Conservation (phyloP, 2,329 filamentous ascomycete genomes). For the Epichloe aotearoae region DNA sequence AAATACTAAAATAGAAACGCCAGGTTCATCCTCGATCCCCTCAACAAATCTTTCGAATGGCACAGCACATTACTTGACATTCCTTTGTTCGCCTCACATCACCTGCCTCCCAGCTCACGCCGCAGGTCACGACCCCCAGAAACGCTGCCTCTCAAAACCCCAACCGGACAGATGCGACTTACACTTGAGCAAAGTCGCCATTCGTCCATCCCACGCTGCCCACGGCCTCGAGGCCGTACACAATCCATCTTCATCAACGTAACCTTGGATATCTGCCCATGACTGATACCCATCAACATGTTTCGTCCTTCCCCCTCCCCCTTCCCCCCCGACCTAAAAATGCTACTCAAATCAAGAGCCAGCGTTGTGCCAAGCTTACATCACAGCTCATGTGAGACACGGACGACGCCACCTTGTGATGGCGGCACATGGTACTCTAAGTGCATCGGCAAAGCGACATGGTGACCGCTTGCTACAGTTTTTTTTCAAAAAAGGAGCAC, state of each 20-base stretch:
- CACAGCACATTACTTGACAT: too few species aligned
- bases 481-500: too few species aligned
- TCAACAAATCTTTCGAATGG: too few species aligned
- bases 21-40: too few species aligned
- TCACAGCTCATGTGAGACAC: slow-evolving; percentile 4
- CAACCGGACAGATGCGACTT: too few species aligned
- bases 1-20: too few species aligned
- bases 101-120: not conserved
- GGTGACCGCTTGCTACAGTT: not conserved
- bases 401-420: not conserved
- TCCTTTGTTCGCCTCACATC: too few species aligned
- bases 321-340: not conserved
- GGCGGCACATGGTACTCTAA: not conserved
- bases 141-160: too few species aligned
- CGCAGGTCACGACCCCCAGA: slow-evolving; percentile 1
- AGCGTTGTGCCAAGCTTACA: not conserved
- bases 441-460: not conserved
- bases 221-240: too few species aligned
- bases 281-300: not conserved
- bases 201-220: not conserved
- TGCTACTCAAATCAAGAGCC: not conserved
- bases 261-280: not conserved
- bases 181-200: not conserved
- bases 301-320: too few species aligned
- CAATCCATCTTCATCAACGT: not conserved